A percentile compares a stretch with the other conserved stretches of the same genome.
Evolutionary conservation across 768 basidiomycete genomes (phyloP).

Genomic region (Cyclocybe cylindracea): DNA sequence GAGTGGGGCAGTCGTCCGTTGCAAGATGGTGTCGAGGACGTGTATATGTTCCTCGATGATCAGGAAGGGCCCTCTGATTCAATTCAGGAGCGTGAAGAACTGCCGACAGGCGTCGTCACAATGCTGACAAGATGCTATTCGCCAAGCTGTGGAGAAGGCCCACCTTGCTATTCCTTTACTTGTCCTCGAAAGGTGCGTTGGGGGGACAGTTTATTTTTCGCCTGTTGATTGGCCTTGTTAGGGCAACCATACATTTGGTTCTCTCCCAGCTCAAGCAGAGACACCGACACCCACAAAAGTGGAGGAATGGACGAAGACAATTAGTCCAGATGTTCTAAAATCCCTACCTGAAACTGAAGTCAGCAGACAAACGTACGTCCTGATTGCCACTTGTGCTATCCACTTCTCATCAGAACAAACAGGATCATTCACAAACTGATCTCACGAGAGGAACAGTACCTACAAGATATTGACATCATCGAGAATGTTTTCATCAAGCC

Average conservation of each 20-base stretch:
- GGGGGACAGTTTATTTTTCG: neutral
- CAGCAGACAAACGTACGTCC: constrained; percentile 69
- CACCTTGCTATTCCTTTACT: constrained; percentile 77
- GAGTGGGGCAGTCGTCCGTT: constrained; percentile 88
- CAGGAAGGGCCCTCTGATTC: constrained; percentile 63
- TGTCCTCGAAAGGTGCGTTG: constrained; percentile 69
- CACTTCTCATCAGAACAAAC: neutral
- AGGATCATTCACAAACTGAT: constrained; percentile 89
- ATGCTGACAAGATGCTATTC: constrained; percentile 90
- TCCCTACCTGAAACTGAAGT: constrained; percentile 77
- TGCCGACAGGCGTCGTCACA: constrained; percentile 90
- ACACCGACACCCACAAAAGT: constrained; percentile 28
- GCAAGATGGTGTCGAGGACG: constrained; percentile 88
- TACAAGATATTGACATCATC: constrained; percentile 83
- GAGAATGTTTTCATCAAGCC: constrained; percentile 65
- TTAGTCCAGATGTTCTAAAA: constrained; percentile 37
- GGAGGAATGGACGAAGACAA: constrained; percentile 49
- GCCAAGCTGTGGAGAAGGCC: constrained; percentile 79
- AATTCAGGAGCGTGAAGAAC: constrained; percentile 59
- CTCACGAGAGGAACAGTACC: constrained; percentile 84
- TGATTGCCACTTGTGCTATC: neutral
- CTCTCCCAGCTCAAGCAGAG: constrained; percentile 26
- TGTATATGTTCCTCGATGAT: constrained; percentile 92
- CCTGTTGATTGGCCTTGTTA: constrained; percentile 2
- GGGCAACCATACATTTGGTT: constrained; percentile 16